Conservation (phyloP, 2,329 filamentous ascomycete genomes). For the Penicillium thymicola region DNA sequence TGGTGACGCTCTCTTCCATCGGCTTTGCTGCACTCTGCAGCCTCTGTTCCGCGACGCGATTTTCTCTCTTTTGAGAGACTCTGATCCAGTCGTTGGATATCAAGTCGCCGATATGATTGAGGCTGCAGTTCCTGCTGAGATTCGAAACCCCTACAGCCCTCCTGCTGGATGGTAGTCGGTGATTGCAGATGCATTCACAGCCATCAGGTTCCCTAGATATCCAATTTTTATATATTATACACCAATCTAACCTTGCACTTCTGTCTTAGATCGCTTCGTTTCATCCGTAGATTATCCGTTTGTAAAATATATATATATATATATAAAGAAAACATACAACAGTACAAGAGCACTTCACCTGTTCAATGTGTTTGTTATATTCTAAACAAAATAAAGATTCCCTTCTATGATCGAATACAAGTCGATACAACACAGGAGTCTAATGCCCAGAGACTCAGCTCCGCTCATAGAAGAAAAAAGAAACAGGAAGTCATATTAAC, state of each 20-base stretch:
- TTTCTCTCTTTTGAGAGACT: neutral
- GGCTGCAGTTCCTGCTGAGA: neutral
- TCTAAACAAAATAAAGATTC: slow-evolving; percentile 12
- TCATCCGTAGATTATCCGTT: neutral
- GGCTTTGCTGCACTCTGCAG: neutral
- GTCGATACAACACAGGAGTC: slow-evolving; percentile 17
- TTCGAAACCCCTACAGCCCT: neutral
- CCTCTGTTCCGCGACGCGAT: neutral
- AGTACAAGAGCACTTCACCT: neutral
- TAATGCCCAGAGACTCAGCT: slow-evolving; percentile 17
- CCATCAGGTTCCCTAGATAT: neutral
- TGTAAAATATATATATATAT: neutral
- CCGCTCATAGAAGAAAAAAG: slow-evolving; percentile 33
- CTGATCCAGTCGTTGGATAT: neutral
- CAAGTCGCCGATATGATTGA: neutral
- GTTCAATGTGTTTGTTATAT: slow-evolving; percentile 9
- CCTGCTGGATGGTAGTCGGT: neutral
- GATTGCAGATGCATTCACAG: neutral
- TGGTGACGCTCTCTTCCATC: neutral
- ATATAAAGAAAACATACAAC: too few species aligned
- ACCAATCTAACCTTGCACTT: neutral
- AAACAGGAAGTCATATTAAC: slow-evolving; percentile 40
- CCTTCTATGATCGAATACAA: slow-evolving; percentile 24
- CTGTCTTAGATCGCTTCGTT: neutral
- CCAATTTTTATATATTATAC: neutral